Conservation (phyloP, 2,329 filamentous ascomycete species). For the Exserohilum rostratum region DNA sequence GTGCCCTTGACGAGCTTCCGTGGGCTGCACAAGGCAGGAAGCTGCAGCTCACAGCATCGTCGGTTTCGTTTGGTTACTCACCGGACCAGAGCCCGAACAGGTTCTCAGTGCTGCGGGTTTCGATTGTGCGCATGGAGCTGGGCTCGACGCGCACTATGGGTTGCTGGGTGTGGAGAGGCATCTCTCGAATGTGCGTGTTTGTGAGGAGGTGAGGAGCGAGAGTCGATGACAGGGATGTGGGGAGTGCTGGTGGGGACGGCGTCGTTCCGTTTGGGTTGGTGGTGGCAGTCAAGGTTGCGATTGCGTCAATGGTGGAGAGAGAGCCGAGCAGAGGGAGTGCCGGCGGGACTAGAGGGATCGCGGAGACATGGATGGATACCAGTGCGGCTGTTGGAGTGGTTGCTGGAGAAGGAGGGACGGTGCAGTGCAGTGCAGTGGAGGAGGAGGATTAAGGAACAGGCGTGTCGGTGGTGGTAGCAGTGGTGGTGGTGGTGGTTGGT, state of each 20-base stretch:
- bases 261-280: constrained; percentile 20
- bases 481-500: neutral
- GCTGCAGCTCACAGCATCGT: neutral
- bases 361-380: constrained; percentile 25
- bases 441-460: too few relatives aligned
- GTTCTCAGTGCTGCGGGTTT: constrained; percentile 89
- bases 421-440: neutral
- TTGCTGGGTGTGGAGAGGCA: constrained; percentile 83
- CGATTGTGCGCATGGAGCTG: constrained; percentile 90
- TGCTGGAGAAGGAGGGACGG: neutral
- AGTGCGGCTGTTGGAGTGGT: neutral
- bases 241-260: constrained; percentile 8
- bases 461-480: constrained; percentile 7
- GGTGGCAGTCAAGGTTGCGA: constrained; percentile 17
- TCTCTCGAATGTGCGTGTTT: constrained; percentile 53
- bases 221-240: too few relatives aligned
- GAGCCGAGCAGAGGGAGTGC: constrained; percentile 28
- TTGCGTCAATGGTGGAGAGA: constrained; percentile 28
- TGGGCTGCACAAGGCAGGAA: neutral
- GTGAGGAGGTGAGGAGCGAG: neutral
- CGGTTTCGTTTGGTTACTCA: constrained; percentile 57
- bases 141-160: constrained; percentile 91
- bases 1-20: neutral
- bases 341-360: constrained; percentile 28
- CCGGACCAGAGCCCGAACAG: constrained; percentile 97